Conservation (phyloP, 257 asterid species). For the Agastache rugosa region DNA sequence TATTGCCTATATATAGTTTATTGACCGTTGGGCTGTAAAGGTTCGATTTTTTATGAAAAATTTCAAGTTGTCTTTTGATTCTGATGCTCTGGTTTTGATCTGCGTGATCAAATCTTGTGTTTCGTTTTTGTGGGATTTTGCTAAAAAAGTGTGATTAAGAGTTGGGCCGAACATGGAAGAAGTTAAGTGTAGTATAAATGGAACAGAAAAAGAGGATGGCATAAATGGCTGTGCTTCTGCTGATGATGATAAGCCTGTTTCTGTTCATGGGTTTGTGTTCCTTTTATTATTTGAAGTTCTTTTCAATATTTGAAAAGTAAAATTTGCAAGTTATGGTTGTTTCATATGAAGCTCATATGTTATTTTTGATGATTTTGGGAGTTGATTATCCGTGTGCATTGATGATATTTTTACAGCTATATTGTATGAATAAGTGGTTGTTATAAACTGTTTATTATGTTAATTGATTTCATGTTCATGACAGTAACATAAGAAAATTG, state of each 20-base stretch:
- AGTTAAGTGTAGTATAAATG: constrained; percentile 16
- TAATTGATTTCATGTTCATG: neutral
- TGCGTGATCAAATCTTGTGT: neutral
- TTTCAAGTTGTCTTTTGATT: neutral
- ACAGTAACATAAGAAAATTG: constrained; percentile 33
- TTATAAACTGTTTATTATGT: neutral
- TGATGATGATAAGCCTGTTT: constrained; percentile 37
- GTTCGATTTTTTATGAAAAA: neutral
- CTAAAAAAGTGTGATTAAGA: neutral
- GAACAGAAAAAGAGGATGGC: constrained; percentile 24
- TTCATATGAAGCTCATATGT: neutral
- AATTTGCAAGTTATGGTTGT: constrained; percentile 1
- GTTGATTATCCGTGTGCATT: neutral
- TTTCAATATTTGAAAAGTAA: neutral
- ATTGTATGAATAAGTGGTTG: neutral
- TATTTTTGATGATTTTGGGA: neutral
- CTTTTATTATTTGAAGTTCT: neutral
- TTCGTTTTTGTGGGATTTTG: constrained; percentile 25
- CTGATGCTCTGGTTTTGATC: neutral
- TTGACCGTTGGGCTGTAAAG: constrained; percentile 37
- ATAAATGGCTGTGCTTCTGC: constrained; percentile 11
- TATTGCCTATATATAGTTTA: constrained; percentile 6
- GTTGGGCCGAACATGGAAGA: constrained; percentile 30
- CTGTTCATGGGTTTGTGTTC: constrained; percentile 35
- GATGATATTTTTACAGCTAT: neutral